Evolutionary conservation across 176 grass and related monocot genomes (phyloP), one percentile per base, ranked within the genome.

Genomic region (Bromus sterilis): DNA sequence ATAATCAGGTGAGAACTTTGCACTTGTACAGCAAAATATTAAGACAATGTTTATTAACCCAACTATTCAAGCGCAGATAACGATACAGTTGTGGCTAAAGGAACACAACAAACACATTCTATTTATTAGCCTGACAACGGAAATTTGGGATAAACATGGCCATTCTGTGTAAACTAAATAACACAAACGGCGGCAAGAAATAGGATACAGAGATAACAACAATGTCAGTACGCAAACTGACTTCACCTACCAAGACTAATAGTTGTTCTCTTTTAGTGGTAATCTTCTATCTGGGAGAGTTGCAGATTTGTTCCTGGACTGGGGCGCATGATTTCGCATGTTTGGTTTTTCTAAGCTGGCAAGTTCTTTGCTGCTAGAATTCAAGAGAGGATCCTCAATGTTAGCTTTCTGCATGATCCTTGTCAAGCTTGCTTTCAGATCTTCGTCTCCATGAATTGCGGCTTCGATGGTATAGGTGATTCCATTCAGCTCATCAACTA

Each of bases 231-330:
- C 43, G 83, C 8, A 34, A 79, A 69, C 74, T 80, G 77, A 73
- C 75, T 41, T 6, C n/a, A 75, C 3, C 57, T 80, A 65, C 40
- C 6, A 80, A 91, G 75, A 71, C 69, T 84, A 91, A 31, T 85
- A 91, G 62, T 94, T 91, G 24, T 94, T 26, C 74, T 94, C 92
- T 81, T 91, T 91, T 21, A 91, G 61, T 42, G 89, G 92, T 21
- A 64, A 89, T 49, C 92, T 86, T 86, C 65, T 94, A 65, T 84
- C 89, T 23, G 34, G 30, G 40, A 65, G 77, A 24, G 66, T 68
- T 58, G 18, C 66, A 66, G 74, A 75, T 87, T 89, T 94, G 37
- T 89, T 91, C 68, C 56, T 91, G 63, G 58, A 14, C 24, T 71
- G 49, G 48, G 59, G 58, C 25, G 44, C 21, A 65, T 37, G 61